A percentile compares a stretch with the other conserved stretches of the same genome.
Evolutionary conservation across 345 rosid genomes (phyloP).

Genomic region (Rhodomyrtus tomentosa): DNA sequence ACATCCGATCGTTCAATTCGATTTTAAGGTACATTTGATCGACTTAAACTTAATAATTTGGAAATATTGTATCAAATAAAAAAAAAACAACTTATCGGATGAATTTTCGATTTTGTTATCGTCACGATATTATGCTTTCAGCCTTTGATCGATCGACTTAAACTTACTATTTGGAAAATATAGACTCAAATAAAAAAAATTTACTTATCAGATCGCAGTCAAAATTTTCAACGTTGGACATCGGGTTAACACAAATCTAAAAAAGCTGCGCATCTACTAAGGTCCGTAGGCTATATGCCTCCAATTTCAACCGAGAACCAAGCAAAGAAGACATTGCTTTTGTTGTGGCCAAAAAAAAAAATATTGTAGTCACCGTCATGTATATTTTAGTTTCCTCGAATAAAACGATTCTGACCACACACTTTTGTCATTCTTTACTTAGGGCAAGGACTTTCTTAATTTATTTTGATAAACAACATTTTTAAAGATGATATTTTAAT

Average conservation of each 20-base stretch:
- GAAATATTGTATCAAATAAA: neutral
- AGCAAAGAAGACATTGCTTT: neutral
- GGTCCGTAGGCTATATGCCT: neutral
- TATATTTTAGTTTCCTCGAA: neutral
- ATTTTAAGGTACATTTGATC: neutral
- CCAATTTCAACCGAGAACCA: neutral
- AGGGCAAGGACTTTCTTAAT: neutral
- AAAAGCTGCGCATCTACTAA: neutral
- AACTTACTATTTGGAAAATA: neutral
- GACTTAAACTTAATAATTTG: neutral
- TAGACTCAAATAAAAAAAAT: too few relatives aligned
- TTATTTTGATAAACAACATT: neutral
- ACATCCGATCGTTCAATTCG: fast-evolving
- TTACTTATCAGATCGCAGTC: too few relatives aligned
- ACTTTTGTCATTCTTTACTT: neutral
- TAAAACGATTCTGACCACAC: neutral
- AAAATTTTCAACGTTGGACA: neutral
- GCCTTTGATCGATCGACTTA: neutral
- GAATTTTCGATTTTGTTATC: neutral
- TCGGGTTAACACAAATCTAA: neutral
- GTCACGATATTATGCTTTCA: neutral
- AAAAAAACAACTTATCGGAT: neutral
- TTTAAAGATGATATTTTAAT: neutral
- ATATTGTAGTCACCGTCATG: neutral
- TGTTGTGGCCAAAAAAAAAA: neutral